These are phyloP conservation scores for Dothideomycetidae sp. DNA, from an alignment of 2,329 filamentous ascomycete genomes.

Conservation along the genomic window DNA sequence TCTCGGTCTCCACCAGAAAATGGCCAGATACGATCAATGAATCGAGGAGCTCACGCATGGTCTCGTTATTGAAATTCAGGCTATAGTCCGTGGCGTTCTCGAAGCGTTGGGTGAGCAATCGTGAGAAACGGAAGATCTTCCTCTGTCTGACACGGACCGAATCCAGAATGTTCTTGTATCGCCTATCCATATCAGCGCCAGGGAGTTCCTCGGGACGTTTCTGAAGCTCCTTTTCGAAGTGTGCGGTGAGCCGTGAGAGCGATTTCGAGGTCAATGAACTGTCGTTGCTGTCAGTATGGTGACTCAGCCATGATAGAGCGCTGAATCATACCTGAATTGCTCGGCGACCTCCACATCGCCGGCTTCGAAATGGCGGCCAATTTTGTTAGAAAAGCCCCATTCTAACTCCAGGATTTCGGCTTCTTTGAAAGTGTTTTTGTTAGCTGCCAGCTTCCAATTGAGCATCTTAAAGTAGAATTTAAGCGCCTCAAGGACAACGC, in stretches of 20 bases:
- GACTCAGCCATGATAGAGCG: neutral
- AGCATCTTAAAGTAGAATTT: constrained; percentile 98
- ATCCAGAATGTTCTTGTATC: constrained; percentile 89
- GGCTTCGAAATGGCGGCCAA: constrained; percentile 78
- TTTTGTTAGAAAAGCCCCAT: constrained; percentile 93
- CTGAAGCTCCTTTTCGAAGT: constrained; percentile 84
- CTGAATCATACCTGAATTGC: constrained; percentile 56
- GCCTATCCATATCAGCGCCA: constrained; percentile 76
- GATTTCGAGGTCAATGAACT: constrained; percentile 83
- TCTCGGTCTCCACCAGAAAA: constrained; percentile 69
- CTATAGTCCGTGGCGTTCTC: constrained; percentile 95
- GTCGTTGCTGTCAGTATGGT: constrained; percentile 19
- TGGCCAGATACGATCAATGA: constrained; percentile 70
- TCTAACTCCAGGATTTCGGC: constrained; percentile 94
- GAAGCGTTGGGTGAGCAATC: constrained; percentile 81
- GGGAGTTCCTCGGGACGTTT: constrained; percentile 70
- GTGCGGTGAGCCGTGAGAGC: constrained; percentile 69
- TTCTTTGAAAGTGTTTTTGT: constrained; percentile 99
- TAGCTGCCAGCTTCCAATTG: constrained; percentile 92
- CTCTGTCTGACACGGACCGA: constrained; percentile 91
- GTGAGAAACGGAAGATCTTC: constrained; percentile 90
- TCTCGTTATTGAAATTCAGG: constrained; percentile 56
- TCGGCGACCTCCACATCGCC: constrained; percentile 95
- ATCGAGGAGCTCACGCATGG: constrained; percentile 64
- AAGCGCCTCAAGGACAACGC: constrained; percentile 77